Percentiles rank a stretch among this genome's conserved stretches.
Evolutionary conservation across 345 rosid genomes (phyloP).

Genomic region (Tarenaya hassleriana): DNA sequence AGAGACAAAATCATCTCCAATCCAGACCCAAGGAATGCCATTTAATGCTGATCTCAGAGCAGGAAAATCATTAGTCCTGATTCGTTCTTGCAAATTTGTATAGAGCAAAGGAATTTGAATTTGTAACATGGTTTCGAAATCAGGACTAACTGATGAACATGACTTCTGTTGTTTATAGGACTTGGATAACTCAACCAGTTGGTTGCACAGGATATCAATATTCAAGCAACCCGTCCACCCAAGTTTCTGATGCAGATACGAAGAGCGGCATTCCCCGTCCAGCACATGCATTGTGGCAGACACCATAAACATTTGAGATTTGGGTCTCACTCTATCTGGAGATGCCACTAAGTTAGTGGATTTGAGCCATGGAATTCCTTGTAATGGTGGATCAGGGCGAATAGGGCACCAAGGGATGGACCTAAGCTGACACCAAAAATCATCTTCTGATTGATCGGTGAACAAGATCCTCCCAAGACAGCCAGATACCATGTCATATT

Average conservation of each 20-base stretch:
- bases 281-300: conserved; percentile 70
- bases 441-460: conserved; percentile 56
- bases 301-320: conserved; percentile 74
- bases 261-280: conserved; percentile 57
- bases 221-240: conserved; percentile 71
- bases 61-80: conserved; percentile 53
- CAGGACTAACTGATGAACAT: conserved; percentile 38
- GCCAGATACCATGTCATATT: conserved; percentile 35
- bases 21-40: conserved; percentile 89
- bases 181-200: conserved; percentile 67
- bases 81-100: conserved; percentile 51
- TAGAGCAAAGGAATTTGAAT: conserved; percentile 60
- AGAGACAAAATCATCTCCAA: conserved; percentile 82
- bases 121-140: conserved; percentile 51
- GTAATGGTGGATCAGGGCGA: conserved; percentile 54
- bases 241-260: conserved; percentile 60
- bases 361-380: conserved; percentile 83
- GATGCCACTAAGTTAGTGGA: conserved; percentile 49
- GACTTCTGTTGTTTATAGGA: conserved; percentile 50
- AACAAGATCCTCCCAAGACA: conserved; percentile 40
- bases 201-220: conserved; percentile 48
- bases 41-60: conserved; percentile 53
- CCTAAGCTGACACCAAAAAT: conserved; percentile 85
- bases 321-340: conserved; percentile 76
- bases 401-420: conserved; percentile 83